Conservation (phyloP, 352 stramenopile genomes). For the Phytophthora ramorum region DNA sequence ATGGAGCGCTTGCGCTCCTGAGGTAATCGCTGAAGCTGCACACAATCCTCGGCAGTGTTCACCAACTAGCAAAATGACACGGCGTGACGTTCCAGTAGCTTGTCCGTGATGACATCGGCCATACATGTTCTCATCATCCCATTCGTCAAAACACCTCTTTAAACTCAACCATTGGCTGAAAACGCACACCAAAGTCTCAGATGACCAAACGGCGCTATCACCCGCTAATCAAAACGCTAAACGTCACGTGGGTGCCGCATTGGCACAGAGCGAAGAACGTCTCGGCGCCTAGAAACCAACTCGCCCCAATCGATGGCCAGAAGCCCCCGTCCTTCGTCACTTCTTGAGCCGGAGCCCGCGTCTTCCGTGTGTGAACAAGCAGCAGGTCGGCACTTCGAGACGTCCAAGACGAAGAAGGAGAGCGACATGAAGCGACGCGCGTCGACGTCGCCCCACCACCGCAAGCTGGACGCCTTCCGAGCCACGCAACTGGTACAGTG, state of each 20-base stretch:
- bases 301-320: conserved; percentile 22
- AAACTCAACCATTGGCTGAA: conserved; percentile 14
- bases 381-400: not conserved
- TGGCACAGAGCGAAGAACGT: conserved; percentile 19
- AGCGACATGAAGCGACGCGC: conserved; percentile 13
- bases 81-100: conserved; percentile 5
- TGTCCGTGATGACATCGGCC: conserved; percentile 18
- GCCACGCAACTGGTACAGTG: conserved; percentile 43
- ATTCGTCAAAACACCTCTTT: conserved; percentile 6
- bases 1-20: too few species aligned
- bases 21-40: too few species aligned
- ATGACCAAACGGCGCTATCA: conserved; percentile 22
- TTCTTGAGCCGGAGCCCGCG: conserved; percentile 21
- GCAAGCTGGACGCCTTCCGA: conserved; percentile 27
- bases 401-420: conserved; percentile 11
- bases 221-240: conserved; percentile 7
- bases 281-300: conserved; percentile 12
- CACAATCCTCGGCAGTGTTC: conserved; percentile 11
- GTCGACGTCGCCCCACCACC: not conserved
- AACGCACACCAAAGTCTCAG: conserved; percentile 4
- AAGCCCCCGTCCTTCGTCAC: conserved; percentile 23
- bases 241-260: not conserved
- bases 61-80: conserved; percentile 23
- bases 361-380: conserved; percentile 19
- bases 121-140: conserved; percentile 3